Conservation (phyloP, 2,329 filamentous ascomycete genomes). For the Diaporthe sp. region DNA sequence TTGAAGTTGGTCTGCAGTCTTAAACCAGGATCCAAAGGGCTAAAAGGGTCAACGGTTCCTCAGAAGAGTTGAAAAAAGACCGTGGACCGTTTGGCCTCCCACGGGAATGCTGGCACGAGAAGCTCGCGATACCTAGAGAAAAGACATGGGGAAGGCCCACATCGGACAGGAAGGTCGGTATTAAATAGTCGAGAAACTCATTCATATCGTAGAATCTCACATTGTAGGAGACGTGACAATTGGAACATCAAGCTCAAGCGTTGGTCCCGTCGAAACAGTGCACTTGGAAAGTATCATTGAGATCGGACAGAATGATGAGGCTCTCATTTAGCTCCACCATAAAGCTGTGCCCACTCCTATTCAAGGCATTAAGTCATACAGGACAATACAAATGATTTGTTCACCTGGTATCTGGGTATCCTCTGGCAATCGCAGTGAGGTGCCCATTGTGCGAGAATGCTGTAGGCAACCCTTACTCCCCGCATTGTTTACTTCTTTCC, state of each 20-base stretch:
- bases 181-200: neutral
- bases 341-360: neutral
- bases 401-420: neutral
- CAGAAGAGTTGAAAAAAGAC: neutral
- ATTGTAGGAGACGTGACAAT: neutral
- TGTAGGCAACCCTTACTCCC: neutral
- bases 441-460: neutral
- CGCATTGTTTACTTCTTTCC: conserved; percentile 60
- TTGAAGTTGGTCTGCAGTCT: too few relatives aligned
- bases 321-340: neutral
- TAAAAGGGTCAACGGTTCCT: too few relatives aligned
- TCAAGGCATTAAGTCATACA: neutral
- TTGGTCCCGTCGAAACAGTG: neutral
- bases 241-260: neutral
- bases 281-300: neutral
- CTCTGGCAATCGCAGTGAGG: neutral
- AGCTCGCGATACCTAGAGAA: neutral
- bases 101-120: neutral
- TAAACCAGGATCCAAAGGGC: neutral
- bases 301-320: neutral
- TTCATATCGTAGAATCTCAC: neutral
- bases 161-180: neutral
- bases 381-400: neutral
- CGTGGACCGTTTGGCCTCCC: neutral
- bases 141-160: neutral